phyloP scores from a whole-genome alignment of 2,329 filamentous ascomycete species.

The Coleophoma eucalyptorum region DNA sequence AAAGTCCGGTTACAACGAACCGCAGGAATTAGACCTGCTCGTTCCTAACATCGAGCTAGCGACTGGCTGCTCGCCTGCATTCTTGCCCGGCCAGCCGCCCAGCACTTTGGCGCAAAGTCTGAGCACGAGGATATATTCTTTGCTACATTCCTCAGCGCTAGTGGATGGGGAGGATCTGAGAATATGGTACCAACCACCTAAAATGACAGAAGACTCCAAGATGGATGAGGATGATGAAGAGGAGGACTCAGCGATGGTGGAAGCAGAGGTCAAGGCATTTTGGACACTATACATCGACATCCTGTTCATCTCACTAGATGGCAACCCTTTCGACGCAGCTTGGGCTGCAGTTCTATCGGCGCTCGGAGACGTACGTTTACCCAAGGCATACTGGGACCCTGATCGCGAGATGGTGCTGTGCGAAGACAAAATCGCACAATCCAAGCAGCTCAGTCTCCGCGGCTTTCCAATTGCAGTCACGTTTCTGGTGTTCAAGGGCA shows the following conservation, averaged over 20 bases:
- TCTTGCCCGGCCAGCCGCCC: constrained; percentile 80
- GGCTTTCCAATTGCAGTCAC: constrained; percentile 73
- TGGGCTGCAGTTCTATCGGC: constrained; percentile 85
- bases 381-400: constrained; percentile 76
- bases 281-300: constrained; percentile 95
- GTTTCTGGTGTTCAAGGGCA: constrained; percentile 72
- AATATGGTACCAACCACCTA: constrained; percentile 61
- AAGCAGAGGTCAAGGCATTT: constrained; percentile 69
- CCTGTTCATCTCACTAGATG: constrained; percentile 90
- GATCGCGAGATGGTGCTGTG: constrained; percentile 80
- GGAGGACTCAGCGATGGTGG: constrained; percentile 21
- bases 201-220: constrained; percentile 31
- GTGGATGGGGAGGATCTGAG: constrained; percentile 64
- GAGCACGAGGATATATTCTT: constrained; percentile 69
- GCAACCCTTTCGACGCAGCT: constrained; percentile 86
- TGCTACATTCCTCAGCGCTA: constrained; percentile 69
- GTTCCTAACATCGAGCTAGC: constrained; percentile 92
- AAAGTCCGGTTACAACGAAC: constrained; percentile 35
- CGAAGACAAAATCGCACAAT: constrained; percentile 51
- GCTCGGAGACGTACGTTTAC: constrained; percentile 72
- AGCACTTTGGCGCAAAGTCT: constrained; percentile 78
- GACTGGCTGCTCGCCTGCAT: constrained; percentile 83
- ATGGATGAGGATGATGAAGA: constrained; percentile 16
- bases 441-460: constrained; percentile 53
- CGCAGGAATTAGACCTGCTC: constrained; percentile 64